Percentiles rank a stretch among this genome's conserved stretches.
Conservation (phyloP, 257 asterid species). For the Solanum appendiculatum region DNA sequence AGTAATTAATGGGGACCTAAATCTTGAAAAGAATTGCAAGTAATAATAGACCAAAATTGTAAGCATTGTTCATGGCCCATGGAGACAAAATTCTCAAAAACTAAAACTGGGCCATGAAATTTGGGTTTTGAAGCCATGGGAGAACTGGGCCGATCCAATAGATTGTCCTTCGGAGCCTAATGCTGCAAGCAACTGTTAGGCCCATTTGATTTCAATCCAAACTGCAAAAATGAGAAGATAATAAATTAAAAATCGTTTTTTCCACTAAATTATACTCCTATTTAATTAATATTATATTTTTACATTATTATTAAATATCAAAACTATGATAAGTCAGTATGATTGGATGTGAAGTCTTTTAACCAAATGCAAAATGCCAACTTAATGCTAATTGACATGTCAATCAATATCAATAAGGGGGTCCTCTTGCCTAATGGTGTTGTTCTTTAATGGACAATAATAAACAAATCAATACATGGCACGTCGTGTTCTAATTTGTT, state of each 20-base stretch:
- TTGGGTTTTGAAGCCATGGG: background rate
- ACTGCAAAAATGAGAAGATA: background rate
- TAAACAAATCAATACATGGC: background rate
- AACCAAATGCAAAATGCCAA: background rate
- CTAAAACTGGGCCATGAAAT: constrained; percentile 14
- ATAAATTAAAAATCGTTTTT: too few species aligned
- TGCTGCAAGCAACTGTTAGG: background rate
- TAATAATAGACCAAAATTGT: background rate
- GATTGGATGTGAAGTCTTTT: background rate
- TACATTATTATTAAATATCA: background rate
- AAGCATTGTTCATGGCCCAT: background rate
- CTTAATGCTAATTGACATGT: background rate
- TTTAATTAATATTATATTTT: background rate
- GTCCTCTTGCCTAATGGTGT: background rate
- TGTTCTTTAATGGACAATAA: background rate
- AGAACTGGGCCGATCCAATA: background rate
- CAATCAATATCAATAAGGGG: background rate
- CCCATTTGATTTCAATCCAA: background rate
- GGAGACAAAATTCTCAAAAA: background rate
- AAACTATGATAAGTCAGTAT: background rate
- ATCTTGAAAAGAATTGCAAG: background rate
- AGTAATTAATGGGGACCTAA: background rate
- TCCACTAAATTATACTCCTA: background rate
- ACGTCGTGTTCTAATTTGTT: background rate
- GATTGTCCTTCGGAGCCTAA: background rate